Evolutionary conservation across 441 rosid species (phyloP).

Genomic region (Oxalis stricta): DNA sequence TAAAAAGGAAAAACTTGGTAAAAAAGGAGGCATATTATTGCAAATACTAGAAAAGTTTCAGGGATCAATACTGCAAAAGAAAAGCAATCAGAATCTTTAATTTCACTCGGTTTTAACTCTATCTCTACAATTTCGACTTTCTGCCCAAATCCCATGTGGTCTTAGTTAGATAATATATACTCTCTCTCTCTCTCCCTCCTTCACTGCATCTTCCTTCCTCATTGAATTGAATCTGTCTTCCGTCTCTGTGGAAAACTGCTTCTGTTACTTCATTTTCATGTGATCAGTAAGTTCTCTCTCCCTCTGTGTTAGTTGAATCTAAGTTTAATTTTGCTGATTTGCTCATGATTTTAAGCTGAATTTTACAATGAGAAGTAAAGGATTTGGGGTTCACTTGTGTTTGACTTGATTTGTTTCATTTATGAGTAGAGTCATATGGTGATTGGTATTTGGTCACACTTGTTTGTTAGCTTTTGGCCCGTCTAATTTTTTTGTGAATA

Average conservation of each 20-base stretch:
- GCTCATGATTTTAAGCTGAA: neutral
- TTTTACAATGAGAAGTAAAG: neutral
- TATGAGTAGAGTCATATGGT: too few species aligned
- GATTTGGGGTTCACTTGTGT: too few species aligned
- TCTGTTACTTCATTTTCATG: slow-evolving; percentile 23
- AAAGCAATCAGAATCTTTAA: slow-evolving; percentile 12
- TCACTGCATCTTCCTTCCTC: slow-evolving; percentile 14
- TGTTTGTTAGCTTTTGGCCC: too few species aligned
- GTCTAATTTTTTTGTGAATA: too few species aligned
- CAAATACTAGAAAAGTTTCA: neutral
- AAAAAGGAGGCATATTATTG: too few species aligned
- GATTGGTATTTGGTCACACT: too few species aligned
- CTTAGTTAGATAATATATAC: neutral
- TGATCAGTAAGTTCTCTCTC: slow-evolving; percentile 34
- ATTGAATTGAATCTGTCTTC: slow-evolving; percentile 24
- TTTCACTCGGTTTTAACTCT: slow-evolving; percentile 20
- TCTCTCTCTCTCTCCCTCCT: slow-evolving; percentile 12
- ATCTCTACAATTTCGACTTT: neutral
- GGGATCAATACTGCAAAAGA: slow-evolving; percentile 1
- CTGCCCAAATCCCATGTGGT: too few species aligned
- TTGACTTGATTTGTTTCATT: too few species aligned
- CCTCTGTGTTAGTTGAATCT: neutral
- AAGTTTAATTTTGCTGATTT: neutral
- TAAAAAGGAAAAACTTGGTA: too few species aligned
- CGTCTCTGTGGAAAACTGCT: slow-evolving; percentile 8